Evolutionary conservation across 257 asterid genomes (phyloP), one percentile per base, ranked within the genome.

Genomic region (Solanum tarapatanum): DNA sequence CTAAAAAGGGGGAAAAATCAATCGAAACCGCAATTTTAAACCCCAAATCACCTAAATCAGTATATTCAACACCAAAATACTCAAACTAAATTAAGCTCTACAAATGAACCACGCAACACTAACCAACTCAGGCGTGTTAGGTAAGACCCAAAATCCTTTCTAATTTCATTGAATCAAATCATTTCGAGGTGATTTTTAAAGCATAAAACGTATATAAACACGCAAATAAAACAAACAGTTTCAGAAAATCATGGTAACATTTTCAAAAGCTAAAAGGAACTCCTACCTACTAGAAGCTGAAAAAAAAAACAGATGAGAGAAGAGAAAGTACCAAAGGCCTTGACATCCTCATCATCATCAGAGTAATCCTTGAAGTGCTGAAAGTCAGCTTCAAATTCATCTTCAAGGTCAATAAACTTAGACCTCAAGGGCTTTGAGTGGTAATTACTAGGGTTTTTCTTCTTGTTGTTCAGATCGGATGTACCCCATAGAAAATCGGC

Each of bases 401-500:
- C 93, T 62, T 93, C 95, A 60, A 94, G 86, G 79, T 92, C 91
- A 83, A 91, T 11, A 73, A 93, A 26, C 88, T 88, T 88, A 92
- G 95, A 93, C 92, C 94, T 91, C 92, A 88, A 82, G 8, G 93
- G 93, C 92, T 91, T 95, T 5, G 94, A 92, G 88, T 85, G 87
- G 75, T 86, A 90, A 48, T 88, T 92, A 43, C 87, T 86, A 7
- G 87, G 43, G 26, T 85, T 90, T 89, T 88, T 92, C 93, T 89
- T 92, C 89, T 91, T 89, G 17, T 87, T 90, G 55, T 12, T 66
- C 84, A 92, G 93, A 89, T 88, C 93, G 68, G 93, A 89, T 58
- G 90, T 84, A 41, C 96, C 99, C 99, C 98, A 97, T 0, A 97
- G 94, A 90, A 97, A 85, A 7, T 95, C 95, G 39, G 98, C 94